Percentiles rank a stretch among this genome's conserved stretches.
These are phyloP conservation scores for Acacia crassicarpa DNA, from an alignment of 306 rosid species.

Conservation along the genomic window DNA sequence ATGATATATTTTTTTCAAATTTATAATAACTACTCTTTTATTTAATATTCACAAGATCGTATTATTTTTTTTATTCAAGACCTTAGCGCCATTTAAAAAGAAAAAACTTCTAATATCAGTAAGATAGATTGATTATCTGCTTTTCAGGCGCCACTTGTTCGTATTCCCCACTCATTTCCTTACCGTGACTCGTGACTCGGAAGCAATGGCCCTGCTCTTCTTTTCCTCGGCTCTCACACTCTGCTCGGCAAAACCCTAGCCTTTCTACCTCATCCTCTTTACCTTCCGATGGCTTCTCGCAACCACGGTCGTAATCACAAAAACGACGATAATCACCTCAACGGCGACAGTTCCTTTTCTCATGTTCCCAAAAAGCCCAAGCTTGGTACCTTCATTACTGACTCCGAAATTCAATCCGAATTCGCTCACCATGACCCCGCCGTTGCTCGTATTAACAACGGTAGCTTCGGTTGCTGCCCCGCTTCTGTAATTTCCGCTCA, in stretches of 20 bases:
- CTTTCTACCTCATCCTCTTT: not conserved
- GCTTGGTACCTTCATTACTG: constrained; percentile 48
- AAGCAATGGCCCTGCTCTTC: not conserved
- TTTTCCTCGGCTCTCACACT: not conserved
- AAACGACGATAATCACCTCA: constrained; percentile 36
- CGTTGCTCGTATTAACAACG: constrained; percentile 92
- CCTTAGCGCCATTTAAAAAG: no score
- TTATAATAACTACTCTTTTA: no score
- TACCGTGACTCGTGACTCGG: not conserved
- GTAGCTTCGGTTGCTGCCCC: constrained; percentile 89
- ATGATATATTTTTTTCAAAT: no score
- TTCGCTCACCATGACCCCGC: constrained; percentile 76
- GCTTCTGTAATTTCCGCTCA: constrained; percentile 66
- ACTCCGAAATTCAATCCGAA: constrained; percentile 57
- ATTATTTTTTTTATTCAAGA: no score
- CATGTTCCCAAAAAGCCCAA: constrained; percentile 63
- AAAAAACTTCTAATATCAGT: no score
- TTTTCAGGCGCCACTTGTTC: constrained; percentile 5
- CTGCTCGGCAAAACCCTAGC: not conserved
- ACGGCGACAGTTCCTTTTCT: constrained; percentile 50
- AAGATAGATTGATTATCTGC: not conserved
- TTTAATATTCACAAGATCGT: no score
- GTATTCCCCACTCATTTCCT: not conserved
- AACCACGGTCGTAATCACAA: constrained; percentile 20
- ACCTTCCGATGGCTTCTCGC: constrained; percentile 43